Percentiles rank a stretch among this genome's conserved stretches.
Evolutionary conservation across 2,329 filamentous ascomycete genomes (phyloP).

Genomic region (Aspergillus clavatus): DNA sequence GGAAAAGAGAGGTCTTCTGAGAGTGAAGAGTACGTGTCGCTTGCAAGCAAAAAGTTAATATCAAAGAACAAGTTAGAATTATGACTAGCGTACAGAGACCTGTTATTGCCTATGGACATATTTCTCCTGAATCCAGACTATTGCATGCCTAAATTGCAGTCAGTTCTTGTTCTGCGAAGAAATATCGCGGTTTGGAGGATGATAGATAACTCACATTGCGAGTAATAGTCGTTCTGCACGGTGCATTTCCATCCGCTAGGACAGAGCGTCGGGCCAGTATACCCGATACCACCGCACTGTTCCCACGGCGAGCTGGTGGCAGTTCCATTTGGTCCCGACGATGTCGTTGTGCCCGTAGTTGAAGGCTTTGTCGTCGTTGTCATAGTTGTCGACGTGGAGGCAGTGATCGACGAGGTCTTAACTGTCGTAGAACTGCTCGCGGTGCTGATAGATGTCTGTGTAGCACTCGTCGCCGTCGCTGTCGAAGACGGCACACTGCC

Average conservation of each 20-base stretch:
- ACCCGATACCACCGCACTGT: slow-evolving; percentile 17
- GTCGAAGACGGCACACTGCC: slow-evolving; percentile 21
- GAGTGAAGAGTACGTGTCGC: no score
- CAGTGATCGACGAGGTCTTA: background rate
- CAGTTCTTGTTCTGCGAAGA: background rate
- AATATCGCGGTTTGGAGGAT: background rate
- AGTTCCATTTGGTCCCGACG: slow-evolving; percentile 6
- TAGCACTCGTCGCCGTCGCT: slow-evolving; percentile 10
- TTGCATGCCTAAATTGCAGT: background rate
- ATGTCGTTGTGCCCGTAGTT: slow-evolving; percentile 3
- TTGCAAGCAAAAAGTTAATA: no score
- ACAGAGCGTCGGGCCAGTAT: slow-evolving; percentile 14
- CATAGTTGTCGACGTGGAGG: background rate
- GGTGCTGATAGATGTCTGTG: background rate
- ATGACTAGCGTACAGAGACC: no score
- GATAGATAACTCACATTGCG: slow-evolving; percentile 12
- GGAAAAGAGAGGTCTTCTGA: no score
- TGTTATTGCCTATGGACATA: no score
- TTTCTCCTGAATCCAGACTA: no score
- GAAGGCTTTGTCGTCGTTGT: background rate
- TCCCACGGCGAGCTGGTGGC: slow-evolving; percentile 11
- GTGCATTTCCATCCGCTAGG: slow-evolving; percentile 16
- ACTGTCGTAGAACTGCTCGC: background rate
- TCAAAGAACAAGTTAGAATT: no score
- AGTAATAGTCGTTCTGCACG: slow-evolving; percentile 12